These are phyloP conservation scores for Sporodiniella umbellata DNA, from an alignment of 371 early-diverging fungal species.

Conservation along the genomic window DNA sequence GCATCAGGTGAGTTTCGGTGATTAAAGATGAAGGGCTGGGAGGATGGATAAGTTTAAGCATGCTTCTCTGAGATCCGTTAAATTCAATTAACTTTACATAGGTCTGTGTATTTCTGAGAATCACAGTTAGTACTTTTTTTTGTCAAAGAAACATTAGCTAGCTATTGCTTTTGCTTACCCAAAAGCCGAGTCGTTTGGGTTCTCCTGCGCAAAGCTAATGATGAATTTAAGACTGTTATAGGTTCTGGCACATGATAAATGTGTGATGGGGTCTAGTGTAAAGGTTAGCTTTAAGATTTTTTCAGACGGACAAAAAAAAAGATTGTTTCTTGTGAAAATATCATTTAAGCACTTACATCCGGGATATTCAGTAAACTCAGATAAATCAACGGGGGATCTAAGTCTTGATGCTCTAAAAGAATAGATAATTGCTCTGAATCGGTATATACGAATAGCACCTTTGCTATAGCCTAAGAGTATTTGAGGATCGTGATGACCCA, in stretches of 20 bases:
- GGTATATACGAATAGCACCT: conserved; percentile 7
- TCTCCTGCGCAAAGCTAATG: conserved; percentile 9
- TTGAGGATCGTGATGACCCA: conserved; percentile 17
- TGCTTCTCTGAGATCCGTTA: not conserved
- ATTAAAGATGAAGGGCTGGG: not conserved
- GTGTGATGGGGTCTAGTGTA: conserved; percentile 11
- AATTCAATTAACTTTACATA: not conserved
- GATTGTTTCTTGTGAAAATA: no score
- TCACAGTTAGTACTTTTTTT: not conserved
- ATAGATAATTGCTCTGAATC: conserved; percentile 12
- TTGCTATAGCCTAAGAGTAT: conserved; percentile 8
- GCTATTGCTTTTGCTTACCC: no score
- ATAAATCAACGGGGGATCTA: conserved; percentile 9
- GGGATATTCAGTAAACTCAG: conserved; percentile 15
- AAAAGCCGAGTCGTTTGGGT: conserved; percentile 2
- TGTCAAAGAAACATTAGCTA: no score
- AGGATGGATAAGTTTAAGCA: not conserved
- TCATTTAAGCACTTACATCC: conserved; percentile 6
- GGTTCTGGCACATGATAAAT: conserved; percentile 7
- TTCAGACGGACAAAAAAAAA: not conserved
- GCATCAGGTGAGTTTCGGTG: not conserved
- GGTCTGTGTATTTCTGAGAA: not conserved
- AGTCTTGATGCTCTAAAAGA: conserved; percentile 7
- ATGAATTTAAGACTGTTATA: conserved; percentile 12
- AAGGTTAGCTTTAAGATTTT: not conserved